Evolutionary conservation across 1,139 yeast genomes (phyloP), one percentile per base, ranked within the genome.

Genomic region (Candida buenavistaensis): DNA sequence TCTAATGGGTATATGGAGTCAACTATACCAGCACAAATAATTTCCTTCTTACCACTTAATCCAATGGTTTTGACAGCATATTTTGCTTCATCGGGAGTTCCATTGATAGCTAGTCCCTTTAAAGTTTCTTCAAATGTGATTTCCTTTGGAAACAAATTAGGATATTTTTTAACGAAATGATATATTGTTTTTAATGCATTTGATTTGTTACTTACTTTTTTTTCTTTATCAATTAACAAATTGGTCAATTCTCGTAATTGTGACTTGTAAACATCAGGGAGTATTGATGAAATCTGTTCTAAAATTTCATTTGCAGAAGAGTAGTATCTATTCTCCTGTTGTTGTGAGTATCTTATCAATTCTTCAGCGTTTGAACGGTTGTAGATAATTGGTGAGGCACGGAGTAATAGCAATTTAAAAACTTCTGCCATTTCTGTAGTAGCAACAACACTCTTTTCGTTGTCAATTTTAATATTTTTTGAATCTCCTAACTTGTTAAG

Each of bases 241-340:
- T 68, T 57, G 1, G 73, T 64, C 36, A 88, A 60, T 7, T 71
- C 70, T 9, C 67, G 60, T 3, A 83, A 64, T 48, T 85, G 85
- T 26, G 72, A 71, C 46, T 76, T 76, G 53, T 87, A 74, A 1
- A 83, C 78, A 12, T 74, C 73, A 0, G 96, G 96, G 30, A 76
- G 67, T 3, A 73, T 66, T 3, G 58, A 50, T 0, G 96, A 81
- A 6, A 87, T 73, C 26, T 75, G 69, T 41, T 78, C 80, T 20
- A 88, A 59, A 6, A 85, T 43, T 24, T 69, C 73, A 42, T 75
- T 75, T 0, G 88, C 72, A 1, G 63, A 48, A 1, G 57, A 47
- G 20, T 57, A 51, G 38, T 63, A 57, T 6, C 57, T 53, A 28
- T 60, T 56, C 2, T 50, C 33, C 0, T 53, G n/a, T 27, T 66